Conservation (phyloP, 305 asterid genomes). For the Fraxinus baroniana region DNA sequence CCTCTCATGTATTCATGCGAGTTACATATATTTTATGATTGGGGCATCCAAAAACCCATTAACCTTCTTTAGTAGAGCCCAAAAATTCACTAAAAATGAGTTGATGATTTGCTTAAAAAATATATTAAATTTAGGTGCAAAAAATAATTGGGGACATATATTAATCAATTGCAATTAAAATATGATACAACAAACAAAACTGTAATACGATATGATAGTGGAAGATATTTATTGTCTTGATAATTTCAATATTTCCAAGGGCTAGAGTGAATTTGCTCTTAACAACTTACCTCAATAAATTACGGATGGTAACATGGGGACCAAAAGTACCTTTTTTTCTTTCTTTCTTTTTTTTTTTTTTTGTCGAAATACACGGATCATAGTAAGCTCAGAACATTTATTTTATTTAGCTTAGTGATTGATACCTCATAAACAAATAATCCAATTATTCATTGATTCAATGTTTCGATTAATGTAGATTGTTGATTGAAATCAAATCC, state of each 20-base stretch:
- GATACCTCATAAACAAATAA: not conserved
- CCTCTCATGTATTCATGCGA: not conserved
- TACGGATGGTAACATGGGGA: not conserved
- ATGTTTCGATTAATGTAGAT: not conserved
- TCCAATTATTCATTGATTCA: not conserved
- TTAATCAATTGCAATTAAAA: not conserved
- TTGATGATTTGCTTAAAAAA: not conserved
- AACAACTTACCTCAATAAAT: not conserved
- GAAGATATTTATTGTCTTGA: not conserved
- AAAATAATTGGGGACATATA: not conserved
- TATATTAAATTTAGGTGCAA: too few species aligned
- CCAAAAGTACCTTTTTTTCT: not conserved
- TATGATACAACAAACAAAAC: not conserved
- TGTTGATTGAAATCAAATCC: not conserved
- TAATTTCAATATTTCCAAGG: not conserved
- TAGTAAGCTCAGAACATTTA: too few species aligned
- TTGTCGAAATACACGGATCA: not conserved
- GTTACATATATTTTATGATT: too few species aligned
- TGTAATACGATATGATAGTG: not conserved
- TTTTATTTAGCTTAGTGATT: not conserved
- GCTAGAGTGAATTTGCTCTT: not conserved
- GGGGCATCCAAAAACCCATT: too few species aligned
- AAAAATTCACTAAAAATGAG: not conserved
- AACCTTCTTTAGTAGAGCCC: too few species aligned
- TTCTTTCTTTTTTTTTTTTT: too few species aligned